A percentile compares a stretch with the other conserved stretches of the same genome.
Evolutionary conservation across 2,329 filamentous ascomycete genomes (phyloP).

Genomic region (Fusarium buharicum): DNA sequence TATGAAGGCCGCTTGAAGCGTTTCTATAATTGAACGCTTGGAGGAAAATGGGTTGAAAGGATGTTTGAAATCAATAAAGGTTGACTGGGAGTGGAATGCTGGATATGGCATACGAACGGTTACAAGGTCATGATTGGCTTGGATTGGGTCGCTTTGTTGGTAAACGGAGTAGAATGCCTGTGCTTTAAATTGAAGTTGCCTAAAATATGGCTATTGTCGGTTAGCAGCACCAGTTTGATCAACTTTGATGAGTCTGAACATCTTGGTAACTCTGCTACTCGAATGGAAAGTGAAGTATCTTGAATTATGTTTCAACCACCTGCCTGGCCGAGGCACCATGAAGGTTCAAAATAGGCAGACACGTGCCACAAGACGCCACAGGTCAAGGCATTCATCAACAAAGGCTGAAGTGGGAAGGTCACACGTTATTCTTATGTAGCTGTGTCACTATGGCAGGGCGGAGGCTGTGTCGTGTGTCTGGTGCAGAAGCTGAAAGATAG

Average conservation of each 20-base stretch:
- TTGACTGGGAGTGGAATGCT: slow-evolving; percentile 1
- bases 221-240: not conserved
- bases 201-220: not conserved
- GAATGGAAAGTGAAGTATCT: too few relatives aligned
- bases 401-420: not conserved
- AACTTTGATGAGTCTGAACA: too few relatives aligned
- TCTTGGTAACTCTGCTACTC: too few relatives aligned
- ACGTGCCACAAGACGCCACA: slow-evolving; percentile 6
- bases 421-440: not conserved
- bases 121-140: slow-evolving; percentile 31
- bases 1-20: slow-evolving; percentile 31
- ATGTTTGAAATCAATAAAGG: not conserved
- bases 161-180: slow-evolving; percentile 5
- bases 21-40: not conserved
- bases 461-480: slow-evolving; percentile 18
- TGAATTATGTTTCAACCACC: not conserved
- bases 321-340: not conserved
- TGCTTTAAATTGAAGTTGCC: slow-evolving; percentile 14
- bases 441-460: slow-evolving; percentile 28
- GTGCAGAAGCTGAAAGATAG: not conserved
- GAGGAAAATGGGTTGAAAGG: not conserved
- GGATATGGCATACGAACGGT: slow-evolving; percentile 15
- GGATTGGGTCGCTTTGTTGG: not conserved
- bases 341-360: slow-evolving; percentile 4
- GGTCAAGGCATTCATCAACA: slow-evolving; percentile 14